Base-by-base conservation (phyloP, 805 yeast species). In the Metschnikowia peoriensis region DNA sequence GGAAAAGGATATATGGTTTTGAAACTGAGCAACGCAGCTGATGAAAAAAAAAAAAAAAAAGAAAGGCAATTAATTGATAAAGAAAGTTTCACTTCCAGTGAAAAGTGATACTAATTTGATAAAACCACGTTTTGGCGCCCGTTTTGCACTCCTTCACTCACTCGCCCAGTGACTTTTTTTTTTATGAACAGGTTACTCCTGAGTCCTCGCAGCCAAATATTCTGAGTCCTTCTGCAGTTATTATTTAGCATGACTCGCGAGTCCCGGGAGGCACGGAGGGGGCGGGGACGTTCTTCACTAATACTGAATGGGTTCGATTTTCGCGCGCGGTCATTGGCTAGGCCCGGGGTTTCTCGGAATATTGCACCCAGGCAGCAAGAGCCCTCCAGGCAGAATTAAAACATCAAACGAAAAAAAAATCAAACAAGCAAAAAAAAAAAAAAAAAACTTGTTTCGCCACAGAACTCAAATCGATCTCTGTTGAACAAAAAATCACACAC, bases 291-390 rank as follows among this genome's bases (percentile, higher is more conserved):
- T 6, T 6, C 28, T 3, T 16, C 10, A 34, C 35, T 22, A 17
- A 10, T 28, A 28, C 37, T 28, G 10, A 8, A 12, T 7, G 17
- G 44, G 38, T 35, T 47, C 48, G 42, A n/a, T 41, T 47, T 57
- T 55, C 57, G 57, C 59, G 57, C 57, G 38, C 57, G 43, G 44
- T 47, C 51, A 57, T 57, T 57, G 60, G 60, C 53, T 55, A 55
- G 40, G 40, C 60, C 60, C 60, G 60, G 60, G 51, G 50, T 7
- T 46, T 50, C 28, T 55, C 60, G 60, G 60, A 45, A 46, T 44
- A 37, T 32, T 42, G 53, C 56, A 46, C 44, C 41, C 40, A 51
- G 41, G 15, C 28, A 51, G 46, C 47, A 38, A 39, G 47, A 28
- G 46, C 39, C 40, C 35, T 32, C 35, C 10, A 32, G 35, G 35